phyloP scores from a whole-genome alignment of 345 rosid species.

The Rhodamnia rubescens region DNA sequence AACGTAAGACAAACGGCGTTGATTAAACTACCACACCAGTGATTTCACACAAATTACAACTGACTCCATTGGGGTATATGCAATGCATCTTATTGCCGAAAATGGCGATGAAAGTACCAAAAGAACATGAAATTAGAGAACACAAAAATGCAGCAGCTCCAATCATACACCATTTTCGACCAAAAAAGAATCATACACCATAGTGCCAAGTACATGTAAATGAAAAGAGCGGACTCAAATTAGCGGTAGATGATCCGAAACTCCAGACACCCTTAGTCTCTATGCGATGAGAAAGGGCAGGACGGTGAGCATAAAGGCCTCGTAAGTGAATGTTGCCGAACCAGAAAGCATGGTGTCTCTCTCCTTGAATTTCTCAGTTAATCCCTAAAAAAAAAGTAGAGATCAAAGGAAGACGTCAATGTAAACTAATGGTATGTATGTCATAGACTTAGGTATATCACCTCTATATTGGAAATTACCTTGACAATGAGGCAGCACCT shows the following conservation, averaged over 20 bases:
- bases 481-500: constrained; percentile 96
- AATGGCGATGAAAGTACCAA: no score
- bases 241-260: not conserved
- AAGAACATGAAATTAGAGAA: no score
- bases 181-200: not conserved
- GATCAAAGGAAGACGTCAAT: not conserved
- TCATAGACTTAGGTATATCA: not conserved
- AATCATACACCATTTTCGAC: no score
- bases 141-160: no score
- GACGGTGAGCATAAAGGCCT: constrained; percentile 9
- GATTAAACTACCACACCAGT: no score
- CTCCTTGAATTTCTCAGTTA: constrained; percentile 13
- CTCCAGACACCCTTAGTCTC: not conserved
- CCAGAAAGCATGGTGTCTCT: constrained; percentile 5
- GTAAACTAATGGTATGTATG: not conserved
- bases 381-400: not conserved
- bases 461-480: constrained; percentile 19
- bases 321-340: constrained; percentile 11
- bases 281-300: constrained; percentile 5
- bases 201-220: not conserved
- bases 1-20: no score
- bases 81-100: no score
- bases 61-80: no score
- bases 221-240: no score
- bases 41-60: no score